A percentile compares a stretch with the other conserved stretches of the same genome.
Conservation (phyloP, 2,329 filamentous ascomycete genomes). For the Ascochyta lentis region DNA sequence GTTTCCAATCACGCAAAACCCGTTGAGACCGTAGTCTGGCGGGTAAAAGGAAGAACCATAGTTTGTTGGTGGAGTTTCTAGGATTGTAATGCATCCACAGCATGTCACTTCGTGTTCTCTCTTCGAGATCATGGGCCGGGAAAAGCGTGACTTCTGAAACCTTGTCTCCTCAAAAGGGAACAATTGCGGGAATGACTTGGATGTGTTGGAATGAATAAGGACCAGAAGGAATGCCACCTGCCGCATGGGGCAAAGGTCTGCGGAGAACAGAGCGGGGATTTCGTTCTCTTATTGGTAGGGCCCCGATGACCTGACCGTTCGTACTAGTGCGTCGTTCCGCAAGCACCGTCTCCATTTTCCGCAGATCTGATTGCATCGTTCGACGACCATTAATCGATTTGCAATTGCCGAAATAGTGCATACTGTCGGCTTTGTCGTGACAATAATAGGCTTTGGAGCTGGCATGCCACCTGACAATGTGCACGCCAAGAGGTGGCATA, state of each 20-base stretch:
- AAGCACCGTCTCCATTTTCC: not conserved
- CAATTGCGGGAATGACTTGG: not conserved
- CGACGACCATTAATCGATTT: no score
- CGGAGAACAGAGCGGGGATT: not conserved
- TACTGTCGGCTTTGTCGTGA: not conserved
- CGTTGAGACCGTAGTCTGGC: no score
- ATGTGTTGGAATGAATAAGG: not conserved
- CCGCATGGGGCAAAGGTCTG: not conserved
- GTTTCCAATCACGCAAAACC: no score
- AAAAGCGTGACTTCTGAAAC: no score
- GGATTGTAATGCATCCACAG: no score
- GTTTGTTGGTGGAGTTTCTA: no score
- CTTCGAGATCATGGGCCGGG: no score
- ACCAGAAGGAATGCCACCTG: not conserved
- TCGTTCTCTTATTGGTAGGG: not conserved
- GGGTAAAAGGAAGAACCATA: no score
- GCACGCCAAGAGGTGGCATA: no score
- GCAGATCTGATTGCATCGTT: not conserved
- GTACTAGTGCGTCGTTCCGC: not conserved
- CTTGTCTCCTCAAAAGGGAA: not conserved
- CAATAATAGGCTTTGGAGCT: not conserved
- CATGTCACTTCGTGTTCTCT: no score
- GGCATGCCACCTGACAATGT: no score
- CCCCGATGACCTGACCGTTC: not conserved
- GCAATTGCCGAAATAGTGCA: not conserved